phyloP scores from a whole-genome alignment of 441 rosid genomes.

The Breynia disticha region DNA sequence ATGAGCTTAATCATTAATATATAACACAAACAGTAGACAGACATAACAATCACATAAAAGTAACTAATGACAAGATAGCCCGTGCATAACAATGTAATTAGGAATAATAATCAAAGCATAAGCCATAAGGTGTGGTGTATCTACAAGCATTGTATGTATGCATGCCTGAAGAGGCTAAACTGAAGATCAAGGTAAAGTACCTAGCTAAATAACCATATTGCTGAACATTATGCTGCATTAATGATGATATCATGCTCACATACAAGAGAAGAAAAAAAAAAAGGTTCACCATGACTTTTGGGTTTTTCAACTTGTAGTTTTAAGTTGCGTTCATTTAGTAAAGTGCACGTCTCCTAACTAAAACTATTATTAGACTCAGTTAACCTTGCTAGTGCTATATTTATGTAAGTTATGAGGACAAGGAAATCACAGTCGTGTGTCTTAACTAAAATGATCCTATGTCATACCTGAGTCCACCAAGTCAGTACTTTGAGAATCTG shows the following conservation, averaged over 20 bases:
- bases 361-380: not conserved
- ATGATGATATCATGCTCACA: not conserved
- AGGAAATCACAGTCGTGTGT: not conserved
- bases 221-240: too few relatives aligned
- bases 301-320: not conserved
- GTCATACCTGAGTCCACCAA: slow-evolving; percentile 85
- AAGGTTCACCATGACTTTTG: not conserved
- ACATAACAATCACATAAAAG: not conserved
- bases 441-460: slow-evolving; percentile 2
- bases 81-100: not conserved
- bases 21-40: not conserved
- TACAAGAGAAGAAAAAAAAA: not conserved
- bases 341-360: not conserved
- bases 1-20: not conserved
- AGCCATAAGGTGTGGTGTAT: not conserved
- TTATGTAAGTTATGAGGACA: not conserved
- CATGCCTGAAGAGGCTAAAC: too few relatives aligned
- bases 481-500: slow-evolving; percentile 44
- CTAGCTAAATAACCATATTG: too few relatives aligned
- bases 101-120: not conserved
- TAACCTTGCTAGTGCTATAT: not conserved
- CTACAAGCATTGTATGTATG: too few relatives aligned
- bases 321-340: not conserved
- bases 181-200: too few relatives aligned
- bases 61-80: not conserved